Base-by-base conservation (phyloP, 2,329 filamentous ascomycete species). In the Colletotrichum echinochloae region DNA sequence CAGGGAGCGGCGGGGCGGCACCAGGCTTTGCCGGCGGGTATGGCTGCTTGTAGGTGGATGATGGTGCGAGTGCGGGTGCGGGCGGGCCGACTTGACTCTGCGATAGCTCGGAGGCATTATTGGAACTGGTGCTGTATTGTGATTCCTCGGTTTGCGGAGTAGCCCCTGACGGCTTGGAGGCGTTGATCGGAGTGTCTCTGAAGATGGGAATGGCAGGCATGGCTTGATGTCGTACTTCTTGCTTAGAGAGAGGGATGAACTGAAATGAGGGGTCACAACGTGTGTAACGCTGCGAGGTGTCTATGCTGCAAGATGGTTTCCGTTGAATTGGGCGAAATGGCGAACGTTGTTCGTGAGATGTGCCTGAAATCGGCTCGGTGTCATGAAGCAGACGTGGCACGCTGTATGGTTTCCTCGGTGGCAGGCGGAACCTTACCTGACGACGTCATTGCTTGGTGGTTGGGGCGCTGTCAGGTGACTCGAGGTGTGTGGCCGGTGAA, bases 131-230 rank as follows among this genome's bases (percentile, higher is more conserved):
- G 28, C 49, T 54, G 49, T 55, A 60, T 20, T 65, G 65, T 49
- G 65, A 26, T 39, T 55, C 57, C 39, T 69, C 60, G 20, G 85
- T 88, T 73, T 86, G 78, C 35, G 86, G 83, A 26, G 85, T 86
- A 51, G 80, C 76, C 39, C 82, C 86, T 20, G 82, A 81, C 59
- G 87, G 82, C 79, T 89, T 90, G 68, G 85, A 81, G 46, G 86
- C 85, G 74, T 82, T 86, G 78, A 91, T 89, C 55, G 89, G 89
- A 77, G 87, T 89, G 65, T 86, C 79, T 44, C 84, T 86, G 78
- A 89, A 89, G 51, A 90, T 84, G 57, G 85, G 87, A 72, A 91
- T 86, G n/a, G 88, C 85, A 59, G 88, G 83, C 89, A 91, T 91
- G 14, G 49, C 52, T 71, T 37, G 37, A 37, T 54, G 52, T 59